Evolutionary conservation across 257 asterid species (phyloP).

Genomic region (Avicennia marina): DNA sequence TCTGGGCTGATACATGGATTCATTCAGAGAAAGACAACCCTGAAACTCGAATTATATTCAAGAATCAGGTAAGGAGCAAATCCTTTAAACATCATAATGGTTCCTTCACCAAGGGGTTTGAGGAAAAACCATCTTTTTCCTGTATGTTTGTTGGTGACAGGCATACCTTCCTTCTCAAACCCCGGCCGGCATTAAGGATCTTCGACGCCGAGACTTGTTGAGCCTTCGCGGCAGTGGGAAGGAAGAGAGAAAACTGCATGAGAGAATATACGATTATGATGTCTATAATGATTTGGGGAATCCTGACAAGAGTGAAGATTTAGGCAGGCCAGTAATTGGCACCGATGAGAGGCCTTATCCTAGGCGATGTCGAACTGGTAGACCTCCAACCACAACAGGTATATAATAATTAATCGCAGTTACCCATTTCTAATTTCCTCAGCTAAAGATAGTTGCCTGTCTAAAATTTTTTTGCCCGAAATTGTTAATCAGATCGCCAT

Average conservation of each 20-base stretch:
- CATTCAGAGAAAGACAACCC: slow-evolving; percentile 71
- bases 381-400: slow-evolving; percentile 32
- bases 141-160: too few relatives aligned
- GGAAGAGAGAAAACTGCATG: slow-evolving; percentile 21
- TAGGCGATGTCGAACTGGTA: slow-evolving; percentile 46
- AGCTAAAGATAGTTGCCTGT: neutral
- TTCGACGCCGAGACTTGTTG: slow-evolving; percentile 27
- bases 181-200: slow-evolving; percentile 32
- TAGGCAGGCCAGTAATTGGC: slow-evolving; percentile 38
- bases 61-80: slow-evolving; percentile 61
- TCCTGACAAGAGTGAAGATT: slow-evolving; percentile 18
- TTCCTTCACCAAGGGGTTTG: too few relatives aligned
- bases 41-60: slow-evolving; percentile 71
- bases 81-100: too few relatives aligned
- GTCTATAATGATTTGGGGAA: slow-evolving; percentile 43
- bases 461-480: neutral
- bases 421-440: neutral
- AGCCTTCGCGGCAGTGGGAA: slow-evolving; percentile 30
- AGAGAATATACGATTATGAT: slow-evolving; percentile 45
- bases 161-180: slow-evolving; percentile 23
- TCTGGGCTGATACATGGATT: slow-evolving; percentile 80
- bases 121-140: too few relatives aligned
- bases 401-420: neutral
- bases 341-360: slow-evolving; percentile 37
- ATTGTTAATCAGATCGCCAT: slow-evolving; percentile 23